Conservation (phyloP, 1,284 basidiomycete species). For the Microbotryum scabiosae region DNA sequence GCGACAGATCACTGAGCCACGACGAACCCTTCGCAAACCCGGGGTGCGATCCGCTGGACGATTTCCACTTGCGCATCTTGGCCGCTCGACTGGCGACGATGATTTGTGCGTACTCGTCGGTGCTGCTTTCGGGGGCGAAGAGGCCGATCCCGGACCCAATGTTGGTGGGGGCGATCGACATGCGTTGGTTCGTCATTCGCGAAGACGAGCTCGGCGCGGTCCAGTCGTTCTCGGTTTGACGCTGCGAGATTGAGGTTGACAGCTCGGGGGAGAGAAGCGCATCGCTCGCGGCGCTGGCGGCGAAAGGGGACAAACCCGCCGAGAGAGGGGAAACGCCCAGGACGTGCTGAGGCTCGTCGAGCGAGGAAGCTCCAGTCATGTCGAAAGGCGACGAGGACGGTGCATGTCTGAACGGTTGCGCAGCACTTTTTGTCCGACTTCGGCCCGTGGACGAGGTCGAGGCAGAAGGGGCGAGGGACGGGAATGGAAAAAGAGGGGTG, state of each 20-base stretch:
- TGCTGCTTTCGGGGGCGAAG: slow-evolving; percentile 1
- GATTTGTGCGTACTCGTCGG: slow-evolving; percentile 48
- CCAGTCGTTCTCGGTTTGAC: slow-evolving; percentile 11
- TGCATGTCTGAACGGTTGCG: too few relatives aligned
- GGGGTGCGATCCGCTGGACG: slow-evolving; percentile 23
- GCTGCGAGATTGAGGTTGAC: background rate
- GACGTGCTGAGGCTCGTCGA: slow-evolving; percentile 14
- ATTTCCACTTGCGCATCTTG: slow-evolving; percentile 49
- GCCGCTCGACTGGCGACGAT: slow-evolving; percentile 49
- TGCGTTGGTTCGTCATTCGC: slow-evolving; percentile 11
- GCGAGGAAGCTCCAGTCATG: background rate
- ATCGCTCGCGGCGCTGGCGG: background rate
- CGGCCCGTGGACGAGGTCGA: background rate
- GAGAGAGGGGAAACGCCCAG: slow-evolving; percentile 13
- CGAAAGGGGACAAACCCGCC: slow-evolving; percentile 7
- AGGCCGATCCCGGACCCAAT: background rate
- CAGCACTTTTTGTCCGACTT: background rate
- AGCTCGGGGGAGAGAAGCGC: background rate
- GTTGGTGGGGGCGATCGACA: slow-evolving; percentile 17
- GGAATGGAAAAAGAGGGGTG: slow-evolving; percentile 20
- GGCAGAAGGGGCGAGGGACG: background rate
- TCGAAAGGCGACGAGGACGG: background rate
- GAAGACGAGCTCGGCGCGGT: background rate
- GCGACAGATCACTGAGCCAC: slow-evolving; percentile 27
- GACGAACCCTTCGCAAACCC: background rate